These are phyloP conservation scores for Podospora conica DNA, from an alignment of 495 filamentous ascomycete genomes.

Conservation along the genomic window DNA sequence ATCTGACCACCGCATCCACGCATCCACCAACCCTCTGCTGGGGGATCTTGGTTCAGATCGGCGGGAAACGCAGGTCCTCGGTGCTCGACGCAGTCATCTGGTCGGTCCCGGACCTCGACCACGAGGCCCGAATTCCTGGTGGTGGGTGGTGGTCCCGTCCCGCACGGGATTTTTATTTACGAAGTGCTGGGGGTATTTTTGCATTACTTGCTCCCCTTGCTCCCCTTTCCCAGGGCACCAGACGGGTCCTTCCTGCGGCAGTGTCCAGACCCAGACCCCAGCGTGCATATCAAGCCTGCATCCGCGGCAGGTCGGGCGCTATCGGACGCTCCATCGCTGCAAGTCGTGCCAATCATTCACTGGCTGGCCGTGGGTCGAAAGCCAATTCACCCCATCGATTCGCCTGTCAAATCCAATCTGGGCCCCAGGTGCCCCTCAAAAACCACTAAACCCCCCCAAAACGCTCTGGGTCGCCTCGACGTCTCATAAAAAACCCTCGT, in stretches of 20 bases:
- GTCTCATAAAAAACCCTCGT: constrained; percentile 11
- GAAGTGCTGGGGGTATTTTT: too few species aligned
- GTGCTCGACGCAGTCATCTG: not conserved
- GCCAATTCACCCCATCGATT: constrained; percentile 13
- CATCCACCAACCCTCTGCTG: not conserved
- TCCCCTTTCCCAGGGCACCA: not conserved
- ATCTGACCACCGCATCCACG: too few species aligned
- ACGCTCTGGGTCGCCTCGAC: constrained; percentile 4
- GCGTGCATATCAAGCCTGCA: constrained; percentile 12
- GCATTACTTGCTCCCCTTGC: too few species aligned
- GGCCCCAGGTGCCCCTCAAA: not conserved
- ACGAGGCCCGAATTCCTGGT: too few species aligned
- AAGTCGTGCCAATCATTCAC: constrained; percentile 15
- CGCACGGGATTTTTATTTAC: too few species aligned
- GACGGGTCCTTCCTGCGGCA: constrained; percentile 1
- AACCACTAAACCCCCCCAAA: not conserved
- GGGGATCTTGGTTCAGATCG: not conserved
- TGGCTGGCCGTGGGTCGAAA: not conserved
- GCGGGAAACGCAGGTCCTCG: not conserved
- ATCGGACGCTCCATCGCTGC: not conserved
- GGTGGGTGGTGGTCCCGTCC: not conserved
- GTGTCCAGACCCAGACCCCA: constrained; percentile 1
- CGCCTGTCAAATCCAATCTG: constrained; percentile 2
- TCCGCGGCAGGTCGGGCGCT: constrained; percentile 5
- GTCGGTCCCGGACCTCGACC: not conserved